Evolutionary conservation across 75 land plant genomes (phyloP), one percentile per base, ranked within the genome.

Genomic region (Pinus taeda): DNA sequence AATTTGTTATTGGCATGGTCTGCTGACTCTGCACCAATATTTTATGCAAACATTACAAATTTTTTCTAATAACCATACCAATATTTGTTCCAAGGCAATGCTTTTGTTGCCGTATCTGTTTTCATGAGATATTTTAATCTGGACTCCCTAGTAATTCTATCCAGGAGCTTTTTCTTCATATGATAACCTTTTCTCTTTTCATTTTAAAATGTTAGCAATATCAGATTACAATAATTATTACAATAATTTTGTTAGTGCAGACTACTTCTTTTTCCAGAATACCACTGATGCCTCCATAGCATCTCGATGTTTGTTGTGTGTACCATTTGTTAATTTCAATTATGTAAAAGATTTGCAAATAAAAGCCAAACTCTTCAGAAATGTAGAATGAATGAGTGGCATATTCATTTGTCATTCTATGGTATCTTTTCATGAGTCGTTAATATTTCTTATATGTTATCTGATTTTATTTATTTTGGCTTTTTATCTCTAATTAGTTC

Each of bases 331-430:
- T 9, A 3, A 37, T 3, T n/a, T 39, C 55, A 20, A 42, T 39
- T 42, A n/a, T 69, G 22, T 69, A 69, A n/a, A 69, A 42, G 3
- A 69, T 39, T 69, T 69, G 8, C 72, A 39, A 69, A 69, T 22
- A n/a, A 42, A 42, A n/a, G 15, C 13, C 53, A 42, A 69, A 42
- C 49, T 42, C n/a, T 69, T 42, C 21, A 62, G 65, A 24, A 62
- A 29, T 62, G 30, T 26, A 24, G 30, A 13, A 8, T 8, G 29
- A 24, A 62, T 49, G 12, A 49, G 55, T 8, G 55, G 55, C 55
- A 49, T 11, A 9, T 49, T 49, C 55, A 9, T 49, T 49, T 13
- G 12, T 49, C 55, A 49, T 49, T 49, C 55, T 49, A 49, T 49
- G 55, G 12, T 49, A 9, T 49, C 13, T 49, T 49, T 49, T 49